A percentile compares a stretch with the other conserved stretches of the same genome.
Evolutionary conservation across 371 early-diverging fungal genomes (phyloP).

Genomic region (Chytridiales sp.): DNA sequence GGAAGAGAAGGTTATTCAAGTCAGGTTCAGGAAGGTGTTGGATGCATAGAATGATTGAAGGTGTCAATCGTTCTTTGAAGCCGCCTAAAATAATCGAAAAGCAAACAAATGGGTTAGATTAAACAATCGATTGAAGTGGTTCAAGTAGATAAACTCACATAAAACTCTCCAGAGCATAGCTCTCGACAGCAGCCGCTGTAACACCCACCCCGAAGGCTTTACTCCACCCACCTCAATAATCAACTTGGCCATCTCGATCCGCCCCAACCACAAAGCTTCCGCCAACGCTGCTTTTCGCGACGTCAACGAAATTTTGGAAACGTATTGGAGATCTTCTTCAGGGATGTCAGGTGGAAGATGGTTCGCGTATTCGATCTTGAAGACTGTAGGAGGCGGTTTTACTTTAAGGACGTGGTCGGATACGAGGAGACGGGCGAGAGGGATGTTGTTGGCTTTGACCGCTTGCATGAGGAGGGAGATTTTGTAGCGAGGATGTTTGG

Average conservation of each 20-base stretch:
- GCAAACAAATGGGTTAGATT: background rate
- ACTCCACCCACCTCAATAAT: constrained; percentile 21
- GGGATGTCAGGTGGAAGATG: no score
- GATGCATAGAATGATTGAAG: constrained; percentile 12
- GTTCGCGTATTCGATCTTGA: no score
- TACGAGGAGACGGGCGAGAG: constrained; percentile 16
- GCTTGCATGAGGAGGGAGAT: constrained; percentile 27
- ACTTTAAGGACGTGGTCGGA: no score
- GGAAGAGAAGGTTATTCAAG: constrained; percentile 6
- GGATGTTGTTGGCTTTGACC: constrained; percentile 24
- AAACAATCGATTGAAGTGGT: background rate
- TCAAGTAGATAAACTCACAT: constrained; percentile 4
- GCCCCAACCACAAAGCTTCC: constrained; percentile 18
- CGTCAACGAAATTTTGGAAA: background rate
- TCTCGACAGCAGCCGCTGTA: constrained; percentile 22
- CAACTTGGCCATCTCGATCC: constrained; percentile 22
- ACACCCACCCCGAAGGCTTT: constrained; percentile 8
- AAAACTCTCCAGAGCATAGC: constrained; percentile 28
- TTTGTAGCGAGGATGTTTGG: constrained; percentile 2
- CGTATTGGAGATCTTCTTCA: background rate
- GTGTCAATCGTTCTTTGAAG: constrained; percentile 15
- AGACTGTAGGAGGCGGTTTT: no score
- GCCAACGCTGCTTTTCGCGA: constrained; percentile 11
- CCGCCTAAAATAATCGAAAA: constrained; percentile 9
- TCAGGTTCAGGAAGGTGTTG: constrained; percentile 12